Percentiles rank a stretch among this genome's conserved stretches.
phyloP scores from a whole-genome alignment of 768 basidiomycete genomes.

The Calocybe cyanea region DNA sequence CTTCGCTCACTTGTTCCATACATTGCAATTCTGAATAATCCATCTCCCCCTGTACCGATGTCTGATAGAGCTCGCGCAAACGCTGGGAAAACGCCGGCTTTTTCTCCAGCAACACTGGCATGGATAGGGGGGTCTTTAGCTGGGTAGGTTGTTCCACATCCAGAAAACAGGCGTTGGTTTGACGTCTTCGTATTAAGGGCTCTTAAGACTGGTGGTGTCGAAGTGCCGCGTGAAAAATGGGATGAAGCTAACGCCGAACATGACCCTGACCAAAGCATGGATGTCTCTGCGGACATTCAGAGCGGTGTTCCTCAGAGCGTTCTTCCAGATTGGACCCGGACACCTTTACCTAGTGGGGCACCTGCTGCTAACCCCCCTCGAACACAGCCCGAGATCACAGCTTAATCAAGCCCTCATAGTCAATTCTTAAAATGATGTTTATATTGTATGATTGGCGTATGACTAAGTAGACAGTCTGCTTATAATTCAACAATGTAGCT shows the following conservation, averaged over 20 bases:
- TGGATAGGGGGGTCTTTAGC: slow-evolving; percentile 96
- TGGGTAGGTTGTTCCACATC: slow-evolving; percentile 53
- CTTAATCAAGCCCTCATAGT: slow-evolving; percentile 9
- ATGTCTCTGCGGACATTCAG: slow-evolving; percentile 30
- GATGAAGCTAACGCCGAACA: slow-evolving; percentile 61
- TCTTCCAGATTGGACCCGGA: slow-evolving; percentile 81
- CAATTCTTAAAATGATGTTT: slow-evolving; percentile 5
- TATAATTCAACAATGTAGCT: no score
- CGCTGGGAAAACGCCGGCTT: slow-evolving; percentile 85
- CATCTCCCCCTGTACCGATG: slow-evolving; percentile 49
- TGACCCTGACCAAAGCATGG: slow-evolving; percentile 39
- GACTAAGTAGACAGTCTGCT: no score
- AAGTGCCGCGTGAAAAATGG: slow-evolving; percentile 82
- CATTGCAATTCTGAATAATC: slow-evolving; percentile 85
- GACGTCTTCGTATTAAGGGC: slow-evolving; percentile 40
- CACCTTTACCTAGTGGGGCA: slow-evolving; percentile 59
- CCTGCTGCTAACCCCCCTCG: slow-evolving; percentile 42
- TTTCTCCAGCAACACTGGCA: slow-evolving; percentile 71
- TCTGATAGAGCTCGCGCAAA: slow-evolving; percentile 53
- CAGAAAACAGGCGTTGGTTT: slow-evolving; percentile 1
- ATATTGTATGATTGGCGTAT: background rate
- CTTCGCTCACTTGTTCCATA: slow-evolving; percentile 69
- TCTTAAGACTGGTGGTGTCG: slow-evolving; percentile 82
- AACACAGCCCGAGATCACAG: slow-evolving; percentile 16
- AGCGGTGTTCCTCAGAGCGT: slow-evolving; percentile 36